Evolutionary conservation across 768 basidiomycete genomes (phyloP).

Genomic region (Pleurotus cornucopiae): DNA sequence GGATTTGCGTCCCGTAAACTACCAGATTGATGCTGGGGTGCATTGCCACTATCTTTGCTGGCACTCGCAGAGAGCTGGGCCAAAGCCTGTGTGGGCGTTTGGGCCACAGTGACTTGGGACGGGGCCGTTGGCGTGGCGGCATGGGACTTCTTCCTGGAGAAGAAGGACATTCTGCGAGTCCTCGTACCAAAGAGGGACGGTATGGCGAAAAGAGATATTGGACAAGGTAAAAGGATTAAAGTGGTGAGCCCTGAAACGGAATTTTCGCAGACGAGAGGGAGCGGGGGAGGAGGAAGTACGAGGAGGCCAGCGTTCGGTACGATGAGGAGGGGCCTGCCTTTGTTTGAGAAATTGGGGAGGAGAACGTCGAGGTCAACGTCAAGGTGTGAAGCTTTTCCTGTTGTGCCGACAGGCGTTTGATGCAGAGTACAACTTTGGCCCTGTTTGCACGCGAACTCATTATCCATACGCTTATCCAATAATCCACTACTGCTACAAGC

Average conservation of each 20-base stretch:
- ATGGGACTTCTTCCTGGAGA: slow-evolving; percentile 81
- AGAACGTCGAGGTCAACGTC: background rate
- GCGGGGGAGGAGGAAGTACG: background rate
- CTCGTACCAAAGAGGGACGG: slow-evolving; percentile 60
- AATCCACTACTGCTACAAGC: background rate
- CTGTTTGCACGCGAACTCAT: slow-evolving; percentile 6
- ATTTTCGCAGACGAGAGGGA: background rate
- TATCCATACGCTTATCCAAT: background rate
- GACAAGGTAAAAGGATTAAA: slow-evolving; percentile 6
- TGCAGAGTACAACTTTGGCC: slow-evolving; percentile 3
- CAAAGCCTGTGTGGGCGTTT: slow-evolving; percentile 66
- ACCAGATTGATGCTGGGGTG: slow-evolving; percentile 17
- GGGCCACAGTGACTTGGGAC: slow-evolving; percentile 50
- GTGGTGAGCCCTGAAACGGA: background rate
- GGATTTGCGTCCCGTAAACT: slow-evolving; percentile 15
- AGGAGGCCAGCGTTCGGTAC: slow-evolving; percentile 2
- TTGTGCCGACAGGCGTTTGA: background rate
- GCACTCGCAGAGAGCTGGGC: slow-evolving; percentile 44
- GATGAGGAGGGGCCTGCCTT: slow-evolving; percentile 1
- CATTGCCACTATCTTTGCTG: slow-evolving; percentile 16
- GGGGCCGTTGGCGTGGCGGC: slow-evolving; percentile 37
- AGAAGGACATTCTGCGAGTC: slow-evolving; percentile 88
- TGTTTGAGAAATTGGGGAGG: background rate
- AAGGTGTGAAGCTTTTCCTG: too few species aligned
- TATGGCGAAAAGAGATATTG: slow-evolving; percentile 33